A percentile compares a stretch with the other conserved stretches of the same genome.
Conservation (phyloP, 352 stramenopile species). For the Discostella stelligera region DNA sequence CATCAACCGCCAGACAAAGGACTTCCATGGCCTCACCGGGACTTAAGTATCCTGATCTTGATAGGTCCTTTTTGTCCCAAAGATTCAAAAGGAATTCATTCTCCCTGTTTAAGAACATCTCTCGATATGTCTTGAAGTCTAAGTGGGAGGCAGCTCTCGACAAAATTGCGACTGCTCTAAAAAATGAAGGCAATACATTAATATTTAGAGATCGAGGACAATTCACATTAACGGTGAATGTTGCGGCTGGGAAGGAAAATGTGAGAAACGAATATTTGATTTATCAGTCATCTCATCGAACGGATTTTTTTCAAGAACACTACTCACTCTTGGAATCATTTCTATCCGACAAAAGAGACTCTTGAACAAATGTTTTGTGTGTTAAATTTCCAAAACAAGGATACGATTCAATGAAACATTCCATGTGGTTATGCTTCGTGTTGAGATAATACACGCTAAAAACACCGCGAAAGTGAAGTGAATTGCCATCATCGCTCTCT, state of each 20-base stretch:
- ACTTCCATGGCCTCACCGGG: slow-evolving; percentile 13
- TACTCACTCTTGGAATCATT: slow-evolving; percentile 16
- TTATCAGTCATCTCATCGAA: background rate
- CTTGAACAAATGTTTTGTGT: slow-evolving; percentile 42
- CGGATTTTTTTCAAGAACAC: background rate
- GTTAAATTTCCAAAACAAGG: slow-evolving; percentile 45
- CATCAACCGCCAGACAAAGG: slow-evolving; percentile 11
- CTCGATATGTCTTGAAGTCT: slow-evolving; percentile 27
- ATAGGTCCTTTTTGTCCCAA: slow-evolving; percentile 40
- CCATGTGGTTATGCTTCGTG: slow-evolving; percentile 63
- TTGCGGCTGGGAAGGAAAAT: slow-evolving; percentile 24
- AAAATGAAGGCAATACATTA: slow-evolving; percentile 40
- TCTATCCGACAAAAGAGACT: slow-evolving; percentile 4
- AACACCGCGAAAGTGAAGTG: slow-evolving; percentile 42
- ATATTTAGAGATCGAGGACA: slow-evolving; percentile 47
- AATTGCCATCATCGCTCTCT: slow-evolving; percentile 20
- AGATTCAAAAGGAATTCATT: slow-evolving; percentile 31
- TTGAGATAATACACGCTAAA: slow-evolving; percentile 55
- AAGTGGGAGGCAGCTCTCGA: slow-evolving; percentile 22
- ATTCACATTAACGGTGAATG: slow-evolving; percentile 21
- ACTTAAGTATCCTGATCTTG: slow-evolving; percentile 28
- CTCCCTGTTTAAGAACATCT: slow-evolving; percentile 18
- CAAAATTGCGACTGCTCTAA: slow-evolving; percentile 42
- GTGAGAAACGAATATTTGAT: background rate
- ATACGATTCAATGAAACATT: slow-evolving; percentile 57